A percentile compares a stretch with the other conserved stretches of the same genome.
Evolutionary conservation across 2,329 filamentous ascomycete genomes (phyloP).

Genomic region (Verticillium isaacii): DNA sequence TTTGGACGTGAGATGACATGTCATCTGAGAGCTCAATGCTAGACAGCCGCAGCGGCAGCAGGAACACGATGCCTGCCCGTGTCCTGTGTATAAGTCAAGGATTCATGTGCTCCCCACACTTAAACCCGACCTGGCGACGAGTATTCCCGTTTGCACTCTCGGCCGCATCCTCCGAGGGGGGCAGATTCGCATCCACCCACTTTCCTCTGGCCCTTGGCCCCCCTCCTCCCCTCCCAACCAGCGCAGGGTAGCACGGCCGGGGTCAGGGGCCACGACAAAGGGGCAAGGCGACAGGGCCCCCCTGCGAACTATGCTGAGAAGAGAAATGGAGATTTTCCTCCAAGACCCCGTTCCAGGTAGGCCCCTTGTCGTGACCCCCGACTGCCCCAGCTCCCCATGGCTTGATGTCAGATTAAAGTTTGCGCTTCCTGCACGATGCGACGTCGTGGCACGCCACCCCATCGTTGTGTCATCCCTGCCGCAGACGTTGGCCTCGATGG

Average conservation of each 20-base stretch:
- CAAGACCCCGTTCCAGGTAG: not conserved
- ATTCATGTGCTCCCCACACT: not conserved
- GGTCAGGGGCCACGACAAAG: not conserved
- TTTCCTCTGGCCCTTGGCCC: not conserved
- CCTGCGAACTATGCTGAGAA: not conserved
- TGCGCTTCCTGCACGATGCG: not conserved
- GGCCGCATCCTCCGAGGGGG: not conserved
- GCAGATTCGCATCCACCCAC: not conserved
- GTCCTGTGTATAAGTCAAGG: no score
- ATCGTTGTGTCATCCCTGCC: not conserved
- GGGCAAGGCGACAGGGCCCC: not conserved
- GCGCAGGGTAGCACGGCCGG: not conserved
- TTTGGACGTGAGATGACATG: not conserved
- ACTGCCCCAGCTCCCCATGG: not conserved
- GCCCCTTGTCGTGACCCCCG: not conserved
- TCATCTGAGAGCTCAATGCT: not conserved
- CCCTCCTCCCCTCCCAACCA: not conserved
- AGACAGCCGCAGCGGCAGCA: not conserved
- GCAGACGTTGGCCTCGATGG: not conserved
- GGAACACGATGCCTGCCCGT: not conserved
- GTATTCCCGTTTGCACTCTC: not conserved
- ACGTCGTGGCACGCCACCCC: not conserved
- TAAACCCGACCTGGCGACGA: not conserved
- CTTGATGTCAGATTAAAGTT: not conserved
- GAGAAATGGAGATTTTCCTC: not conserved